A percentile compares a stretch with the other conserved stretches of the same genome.
phyloP scores from a whole-genome alignment of 2,329 filamentous ascomycete genomes.

The Venturia aucupariae region DNA sequence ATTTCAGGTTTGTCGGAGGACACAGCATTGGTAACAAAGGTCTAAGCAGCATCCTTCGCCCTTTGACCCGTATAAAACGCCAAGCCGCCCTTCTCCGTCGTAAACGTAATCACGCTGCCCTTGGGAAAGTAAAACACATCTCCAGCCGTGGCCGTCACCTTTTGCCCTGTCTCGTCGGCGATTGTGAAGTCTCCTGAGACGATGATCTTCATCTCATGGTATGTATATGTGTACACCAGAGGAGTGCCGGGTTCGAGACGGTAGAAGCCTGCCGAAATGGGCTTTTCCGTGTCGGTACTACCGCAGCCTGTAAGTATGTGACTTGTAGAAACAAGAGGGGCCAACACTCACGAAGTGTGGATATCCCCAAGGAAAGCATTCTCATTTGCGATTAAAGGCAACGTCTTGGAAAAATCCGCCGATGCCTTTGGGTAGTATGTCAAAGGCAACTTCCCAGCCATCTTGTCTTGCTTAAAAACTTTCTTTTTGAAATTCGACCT shows the following conservation, averaged over 20 bases:
- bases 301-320: slow-evolving; percentile 19
- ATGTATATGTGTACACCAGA: slow-evolving; percentile 59
- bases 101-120: slow-evolving; percentile 57
- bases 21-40: no score
- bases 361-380: slow-evolving; percentile 61
- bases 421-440: slow-evolving; percentile 49
- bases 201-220: slow-evolving; percentile 68
- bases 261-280: slow-evolving; percentile 57
- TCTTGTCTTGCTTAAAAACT: not conserved
- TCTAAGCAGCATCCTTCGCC: slow-evolving; percentile 25
- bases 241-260: slow-evolving; percentile 58
- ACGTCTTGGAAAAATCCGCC: slow-evolving; percentile 43
- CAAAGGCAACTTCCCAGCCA: slow-evolving; percentile 10
- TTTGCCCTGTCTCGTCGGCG: slow-evolving; percentile 51
- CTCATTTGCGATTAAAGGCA: slow-evolving; percentile 56
- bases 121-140: slow-evolving; percentile 63
- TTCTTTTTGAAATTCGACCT: not conserved
- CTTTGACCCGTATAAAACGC: slow-evolving; percentile 45
- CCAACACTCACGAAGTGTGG: slow-evolving; percentile 38
- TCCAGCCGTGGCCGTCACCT: slow-evolving; percentile 49
- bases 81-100: slow-evolving; percentile 50
- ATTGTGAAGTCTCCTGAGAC: slow-evolving; percentile 59
- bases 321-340: not conserved
- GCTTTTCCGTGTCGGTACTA: slow-evolving; percentile 46
- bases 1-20: no score